Evolutionary conservation across 2,329 filamentous ascomycete genomes (phyloP).

Genomic region (Trichoderma atrobrunneum): DNA sequence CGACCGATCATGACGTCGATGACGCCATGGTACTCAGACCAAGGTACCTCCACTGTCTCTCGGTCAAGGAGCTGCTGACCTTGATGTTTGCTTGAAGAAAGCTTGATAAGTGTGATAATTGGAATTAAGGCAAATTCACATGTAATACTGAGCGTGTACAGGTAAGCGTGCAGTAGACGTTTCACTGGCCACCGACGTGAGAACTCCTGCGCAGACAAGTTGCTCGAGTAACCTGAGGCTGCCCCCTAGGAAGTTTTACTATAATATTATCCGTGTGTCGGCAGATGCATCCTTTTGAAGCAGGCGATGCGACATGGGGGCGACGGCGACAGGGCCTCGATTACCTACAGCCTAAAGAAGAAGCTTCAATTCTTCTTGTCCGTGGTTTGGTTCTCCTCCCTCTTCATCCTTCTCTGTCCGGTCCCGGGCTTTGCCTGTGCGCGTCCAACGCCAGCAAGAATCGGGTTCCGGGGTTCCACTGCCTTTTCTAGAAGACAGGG

Average conservation of each 20-base stretch:
- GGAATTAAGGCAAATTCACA: background rate
- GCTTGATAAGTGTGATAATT: no score
- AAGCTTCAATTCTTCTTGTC: conserved; percentile 2
- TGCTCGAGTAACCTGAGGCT: background rate
- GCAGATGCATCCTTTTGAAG: background rate
- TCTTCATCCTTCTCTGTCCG: background rate
- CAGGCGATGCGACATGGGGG: conserved; percentile 4
- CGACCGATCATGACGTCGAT: background rate
- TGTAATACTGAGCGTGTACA: background rate
- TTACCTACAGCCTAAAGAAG: conserved; percentile 3
- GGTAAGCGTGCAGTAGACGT: background rate
- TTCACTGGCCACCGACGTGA: background rate
- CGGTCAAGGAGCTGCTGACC: background rate
- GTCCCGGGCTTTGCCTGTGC: background rate
- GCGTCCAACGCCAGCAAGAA: background rate
- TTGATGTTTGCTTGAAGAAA: background rate
- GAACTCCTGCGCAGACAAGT: background rate
- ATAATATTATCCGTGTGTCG: background rate
- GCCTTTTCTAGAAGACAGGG: conserved; percentile 5
- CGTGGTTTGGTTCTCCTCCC: background rate
- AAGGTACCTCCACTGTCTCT: background rate
- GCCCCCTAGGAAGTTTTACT: background rate
- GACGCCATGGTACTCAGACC: background rate
- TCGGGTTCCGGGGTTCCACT: background rate
- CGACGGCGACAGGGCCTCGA: background rate